Base-by-base conservation (phyloP, 1,139 yeast species). In the Kodamaea plutei region DNA sequence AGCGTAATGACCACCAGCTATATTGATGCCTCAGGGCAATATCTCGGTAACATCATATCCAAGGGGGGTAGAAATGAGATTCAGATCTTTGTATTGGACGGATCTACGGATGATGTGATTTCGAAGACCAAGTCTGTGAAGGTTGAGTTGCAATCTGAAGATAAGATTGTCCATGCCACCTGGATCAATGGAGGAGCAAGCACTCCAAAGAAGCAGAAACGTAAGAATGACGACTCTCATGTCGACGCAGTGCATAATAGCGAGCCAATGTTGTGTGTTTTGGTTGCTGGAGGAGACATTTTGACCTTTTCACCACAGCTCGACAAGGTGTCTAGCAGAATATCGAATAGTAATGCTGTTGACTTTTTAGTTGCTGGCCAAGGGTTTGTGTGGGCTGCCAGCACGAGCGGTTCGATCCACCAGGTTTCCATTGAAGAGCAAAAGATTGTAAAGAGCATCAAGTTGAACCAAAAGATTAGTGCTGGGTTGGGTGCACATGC, bases 291-390 rank as follows among this genome's bases (percentile, higher is more conserved):
- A 66, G 69, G 70, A 3, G 68, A 61, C 28, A 48, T 71, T 14
- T 48, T 64, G 30, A 47, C 69, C 6, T 61, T 64, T 31, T 62
- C 75, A 2, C 76, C 76, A 1, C 45, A 49, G 20, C 52, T 56
- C 15, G 61, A 61, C 33, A 61, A 56, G 17, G 44, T 60, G 8
- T 47, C 61, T 16, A 54, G 53, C 36, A 60, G 64, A 40, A 57
- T 68, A 30, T 28, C 49, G 17, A 42, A 40, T 26, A 52, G 56
- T 0, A 49, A 52, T 5, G 52, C 47, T 2, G 37, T 58, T 4
- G 38, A 16, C 14, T 21, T 23, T 9, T 20, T 33, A 15, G 36
- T 28, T 7, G 20, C 22, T 51, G 6, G 42, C 56, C 11, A 36
- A 52, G 25, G 44, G 58, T 4, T 20, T 39, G 23, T 31, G 2